Percentiles rank a stretch among this genome's conserved stretches.
Evolutionary conservation across 2,329 filamentous ascomycete genomes (phyloP).

Genomic region (Phaeomoniella chlamydospora): DNA sequence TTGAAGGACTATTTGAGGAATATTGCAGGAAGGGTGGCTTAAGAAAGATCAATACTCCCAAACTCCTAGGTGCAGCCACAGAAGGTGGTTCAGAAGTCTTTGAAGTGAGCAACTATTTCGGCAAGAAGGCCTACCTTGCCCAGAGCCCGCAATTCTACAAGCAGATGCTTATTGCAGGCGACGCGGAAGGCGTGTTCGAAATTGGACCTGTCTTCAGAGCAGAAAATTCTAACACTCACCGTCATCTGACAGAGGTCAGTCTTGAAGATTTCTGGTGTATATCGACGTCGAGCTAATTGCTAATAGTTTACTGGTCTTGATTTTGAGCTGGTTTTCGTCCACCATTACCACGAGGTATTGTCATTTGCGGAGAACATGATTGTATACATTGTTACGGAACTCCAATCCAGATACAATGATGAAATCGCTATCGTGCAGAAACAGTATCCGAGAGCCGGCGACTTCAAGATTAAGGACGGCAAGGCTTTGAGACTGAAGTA

Average conservation of each 20-base stretch:
- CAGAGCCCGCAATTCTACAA: constrained; percentile 54
- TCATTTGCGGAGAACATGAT: constrained; percentile 33
- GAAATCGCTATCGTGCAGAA: constrained; percentile 32
- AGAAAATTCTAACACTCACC: constrained; percentile 53
- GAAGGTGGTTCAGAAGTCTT: constrained; percentile 93
- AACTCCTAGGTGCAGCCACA: constrained; percentile 75
- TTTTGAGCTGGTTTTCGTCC: constrained; percentile 35
- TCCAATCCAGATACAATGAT: constrained; percentile 27
- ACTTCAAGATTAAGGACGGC: constrained; percentile 33
- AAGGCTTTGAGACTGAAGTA: constrained; percentile 34
- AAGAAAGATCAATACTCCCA: constrained; percentile 75
- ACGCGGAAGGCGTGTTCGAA: constrained; percentile 50
- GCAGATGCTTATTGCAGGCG: constrained; percentile 52
- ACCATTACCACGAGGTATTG: constrained; percentile 36
- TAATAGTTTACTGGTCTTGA: constrained; percentile 34
- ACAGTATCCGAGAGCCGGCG: constrained; percentile 33
- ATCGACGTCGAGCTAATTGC: constrained; percentile 8
- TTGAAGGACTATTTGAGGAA: constrained; percentile 57
- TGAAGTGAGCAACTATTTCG: constrained; percentile 68
- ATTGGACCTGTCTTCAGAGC: constrained; percentile 53
- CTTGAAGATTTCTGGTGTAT: not conserved
- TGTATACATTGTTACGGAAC: constrained; percentile 31
- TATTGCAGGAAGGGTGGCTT: constrained; percentile 67
- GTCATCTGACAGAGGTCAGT: constrained; percentile 47
- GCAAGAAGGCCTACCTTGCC: constrained; percentile 56